These are phyloP conservation scores for Quercus rubra DNA, from an alignment of 306 rosid species.

Conservation along the genomic window DNA sequence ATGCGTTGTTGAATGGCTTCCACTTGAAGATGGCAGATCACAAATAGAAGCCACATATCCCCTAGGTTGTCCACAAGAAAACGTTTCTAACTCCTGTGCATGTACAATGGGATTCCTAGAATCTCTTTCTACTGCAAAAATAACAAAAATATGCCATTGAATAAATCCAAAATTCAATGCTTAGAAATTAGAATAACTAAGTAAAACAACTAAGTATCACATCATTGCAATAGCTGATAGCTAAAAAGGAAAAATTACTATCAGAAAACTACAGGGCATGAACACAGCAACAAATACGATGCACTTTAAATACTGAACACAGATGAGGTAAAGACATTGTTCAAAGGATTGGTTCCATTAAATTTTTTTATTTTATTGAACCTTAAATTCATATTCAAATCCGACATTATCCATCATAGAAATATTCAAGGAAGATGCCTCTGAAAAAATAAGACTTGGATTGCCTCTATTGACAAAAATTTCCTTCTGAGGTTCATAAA, in stretches of 20 bases:
- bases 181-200: background rate
- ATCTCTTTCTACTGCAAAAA: constrained; percentile 58
- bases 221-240: background rate
- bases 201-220: constrained; percentile 8
- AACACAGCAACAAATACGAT: background rate
- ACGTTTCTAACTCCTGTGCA: constrained; percentile 38
- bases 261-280: background rate
- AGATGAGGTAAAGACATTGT: constrained; percentile 5
- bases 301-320: constrained; percentile 9
- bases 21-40: constrained; percentile 31
- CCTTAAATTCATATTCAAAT: constrained; percentile 8
- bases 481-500: no score
- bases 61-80: constrained; percentile 36
- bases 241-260: background rate
- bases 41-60: constrained; percentile 31
- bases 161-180: constrained; percentile 14
- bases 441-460: background rate
- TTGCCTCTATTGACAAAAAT: no score
- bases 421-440: background rate
- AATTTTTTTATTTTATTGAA: background rate
- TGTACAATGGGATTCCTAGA: constrained; percentile 26
- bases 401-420: background rate
- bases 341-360: constrained; percentile 10
- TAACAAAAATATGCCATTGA: constrained; percentile 1
- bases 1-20: constrained; percentile 24